phyloP scores from a whole-genome alignment of 1,139 yeast genomes.

The Geotrichum europaeum region DNA sequence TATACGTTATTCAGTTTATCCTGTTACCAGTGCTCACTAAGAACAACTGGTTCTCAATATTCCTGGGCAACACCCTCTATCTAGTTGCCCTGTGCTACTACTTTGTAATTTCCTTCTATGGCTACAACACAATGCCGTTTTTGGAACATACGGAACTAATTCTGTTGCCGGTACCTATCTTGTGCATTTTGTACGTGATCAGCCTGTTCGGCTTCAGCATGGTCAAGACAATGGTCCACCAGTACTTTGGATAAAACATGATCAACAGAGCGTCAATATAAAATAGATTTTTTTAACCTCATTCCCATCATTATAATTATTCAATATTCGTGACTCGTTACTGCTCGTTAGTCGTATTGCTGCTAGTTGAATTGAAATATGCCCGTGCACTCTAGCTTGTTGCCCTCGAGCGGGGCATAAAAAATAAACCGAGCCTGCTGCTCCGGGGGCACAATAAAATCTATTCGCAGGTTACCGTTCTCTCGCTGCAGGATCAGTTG shows the following conservation, averaged over 20 bases:
- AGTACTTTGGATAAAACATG: constrained; percentile 45
- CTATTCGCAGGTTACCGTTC: constrained; percentile 16
- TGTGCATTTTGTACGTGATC: constrained; percentile 36
- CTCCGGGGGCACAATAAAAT: constrained; percentile 16
- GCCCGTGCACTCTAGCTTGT: constrained; percentile 15
- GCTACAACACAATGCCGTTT: constrained; percentile 79
- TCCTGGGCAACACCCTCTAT: constrained; percentile 75
- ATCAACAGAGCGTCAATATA: not conserved
- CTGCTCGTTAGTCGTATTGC: not conserved
- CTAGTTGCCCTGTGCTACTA: constrained; percentile 68
- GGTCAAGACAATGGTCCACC: constrained; percentile 60
- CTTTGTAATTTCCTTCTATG: constrained; percentile 74
- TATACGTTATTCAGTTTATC: constrained; percentile 72
- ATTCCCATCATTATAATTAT: not conserved
- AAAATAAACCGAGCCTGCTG: constrained; percentile 14
- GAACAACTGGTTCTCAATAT: constrained; percentile 56
- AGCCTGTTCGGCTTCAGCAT: constrained; percentile 64
- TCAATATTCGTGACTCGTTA: not conserved
- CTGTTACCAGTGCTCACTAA: constrained; percentile 64
- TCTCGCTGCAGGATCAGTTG: constrained; percentile 18
- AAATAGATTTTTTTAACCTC: not conserved
- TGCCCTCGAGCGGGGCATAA: constrained; percentile 7
- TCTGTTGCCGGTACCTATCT: constrained; percentile 51
- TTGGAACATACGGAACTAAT: constrained; percentile 56
- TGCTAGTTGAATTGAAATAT: constrained; percentile 13